These are phyloP conservation scores for Zoysia pacifica DNA, from an alignment of 176 grass and related monocot species.

Conservation along the genomic window DNA sequence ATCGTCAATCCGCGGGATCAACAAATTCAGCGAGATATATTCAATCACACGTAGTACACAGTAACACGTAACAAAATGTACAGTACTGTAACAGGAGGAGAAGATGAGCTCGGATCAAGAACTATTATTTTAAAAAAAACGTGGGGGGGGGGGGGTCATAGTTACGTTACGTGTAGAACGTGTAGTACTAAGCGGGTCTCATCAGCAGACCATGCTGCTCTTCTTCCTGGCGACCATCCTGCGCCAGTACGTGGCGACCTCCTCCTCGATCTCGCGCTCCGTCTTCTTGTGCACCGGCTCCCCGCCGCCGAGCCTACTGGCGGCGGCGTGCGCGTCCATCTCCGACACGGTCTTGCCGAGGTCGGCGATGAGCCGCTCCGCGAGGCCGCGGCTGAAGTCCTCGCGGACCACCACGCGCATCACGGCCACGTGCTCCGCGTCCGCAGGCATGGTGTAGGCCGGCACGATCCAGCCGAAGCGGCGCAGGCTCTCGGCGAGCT, in stretches of 20 bases:
- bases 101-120: no score
- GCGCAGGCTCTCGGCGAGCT: conserved; percentile 67
- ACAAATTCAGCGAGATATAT: no score
- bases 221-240: conserved; percentile 72
- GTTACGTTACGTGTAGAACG: no score
- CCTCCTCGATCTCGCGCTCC: conserved; percentile 52
- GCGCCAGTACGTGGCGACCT: conserved; percentile 62
- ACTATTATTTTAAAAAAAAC: no score
- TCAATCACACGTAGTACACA: no score
- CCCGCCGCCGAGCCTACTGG: background rate
- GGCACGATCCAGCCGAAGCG: conserved; percentile 22
- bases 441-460: conserved; percentile 64
- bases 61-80: no score
- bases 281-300: conserved; percentile 44
- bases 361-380: conserved; percentile 64
- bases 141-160: no score
- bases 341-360: conserved; percentile 58
- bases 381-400: conserved; percentile 76
- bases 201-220: conserved; percentile 57
- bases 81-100: no score
- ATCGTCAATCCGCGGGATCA: no score
- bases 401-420: conserved; percentile 77
- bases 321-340: conserved; percentile 63
- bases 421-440: conserved; percentile 66
- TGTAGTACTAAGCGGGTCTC: no score